Base-by-base conservation (phyloP, 23 red algal species). In the Chondrus crispus region DNA sequence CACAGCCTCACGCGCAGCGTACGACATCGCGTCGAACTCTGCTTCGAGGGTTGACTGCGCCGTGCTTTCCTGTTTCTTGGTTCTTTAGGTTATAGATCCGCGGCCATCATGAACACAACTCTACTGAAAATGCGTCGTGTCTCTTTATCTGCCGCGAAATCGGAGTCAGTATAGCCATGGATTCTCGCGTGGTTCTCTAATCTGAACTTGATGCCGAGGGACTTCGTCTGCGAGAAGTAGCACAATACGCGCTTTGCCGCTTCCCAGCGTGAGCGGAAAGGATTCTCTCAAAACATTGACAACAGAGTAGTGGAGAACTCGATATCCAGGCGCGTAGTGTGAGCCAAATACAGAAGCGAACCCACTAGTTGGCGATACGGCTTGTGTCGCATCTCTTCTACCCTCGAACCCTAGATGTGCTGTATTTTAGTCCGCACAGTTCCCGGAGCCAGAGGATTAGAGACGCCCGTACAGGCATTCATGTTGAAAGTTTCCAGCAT, bases 31-130 rank as follows among this genome's bases (percentile, higher is more conserved):
- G 5, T 44, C 53, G 28, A 69, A 86, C 62, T 86, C 82, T 12
- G 82, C 82, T 51, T 86, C 82, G 39, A 32, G 19, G 26, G 82
- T 12, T 4, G 82, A 86, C 5, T 48, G 37, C 9, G 55, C 82
- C 2, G 70, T 60, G 7, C 40, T 26, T n/a, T 68, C 35, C 35
- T 86, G 53, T 32, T 69, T 86, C 38, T 44, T 39, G 13, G 24
- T 60, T 22, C 11, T 57, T 40, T 19, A 86, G 39, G 62, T 36
- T 5, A 46, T 24, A 9, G 58, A 26, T 35, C 47, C 82, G 37
- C 44, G 40, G 47, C 82, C 22, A 46, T 32, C 19, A 60, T 86
- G 58, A 86, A 32, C 52, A 86, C 46, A 60, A 69, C 66, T 2
- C 60, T 26, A 72, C 26, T 20, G 4, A 42, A 69, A 2, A 33